These are phyloP conservation scores for Penicillium sp. DNA, from an alignment of 2,329 filamentous ascomycete species.

Conservation along the genomic window DNA sequence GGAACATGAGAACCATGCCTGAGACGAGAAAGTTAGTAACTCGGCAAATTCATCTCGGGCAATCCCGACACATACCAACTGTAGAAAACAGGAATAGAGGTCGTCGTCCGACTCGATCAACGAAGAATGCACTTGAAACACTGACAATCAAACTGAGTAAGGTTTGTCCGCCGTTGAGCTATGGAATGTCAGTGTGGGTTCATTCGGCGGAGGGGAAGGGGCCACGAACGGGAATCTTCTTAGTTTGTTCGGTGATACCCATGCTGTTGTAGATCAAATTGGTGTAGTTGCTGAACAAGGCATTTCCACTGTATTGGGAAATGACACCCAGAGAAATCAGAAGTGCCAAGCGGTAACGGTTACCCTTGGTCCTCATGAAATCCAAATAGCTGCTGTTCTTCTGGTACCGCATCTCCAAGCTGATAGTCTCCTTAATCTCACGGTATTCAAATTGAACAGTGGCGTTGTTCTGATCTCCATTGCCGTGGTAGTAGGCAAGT, in stretches of 20 bases:
- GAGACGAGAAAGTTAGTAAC: neutral
- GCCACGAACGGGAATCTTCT: slow-evolving; percentile 52
- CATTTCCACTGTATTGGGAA: slow-evolving; percentile 67
- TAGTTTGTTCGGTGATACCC: slow-evolving; percentile 56
- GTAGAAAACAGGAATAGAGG: slow-evolving; percentile 52
- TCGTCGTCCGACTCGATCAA: slow-evolving; percentile 56
- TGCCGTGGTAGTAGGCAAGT: slow-evolving; percentile 62
- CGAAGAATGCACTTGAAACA: slow-evolving; percentile 53
- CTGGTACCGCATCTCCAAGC: slow-evolving; percentile 52
- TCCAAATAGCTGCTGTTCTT: slow-evolving; percentile 56
- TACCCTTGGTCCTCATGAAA: slow-evolving; percentile 61
- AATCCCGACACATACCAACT: slow-evolving; percentile 17
- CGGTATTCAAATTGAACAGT: slow-evolving; percentile 65
- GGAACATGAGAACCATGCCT: slow-evolving; percentile 44
- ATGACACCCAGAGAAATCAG: slow-evolving; percentile 63
- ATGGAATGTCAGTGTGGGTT: slow-evolving; percentile 23
- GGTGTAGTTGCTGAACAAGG: slow-evolving; percentile 65
- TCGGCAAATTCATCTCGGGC: neutral
- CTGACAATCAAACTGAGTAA: slow-evolving; percentile 60
- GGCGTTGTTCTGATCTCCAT: slow-evolving; percentile 56
- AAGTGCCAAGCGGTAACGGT: slow-evolving; percentile 62
- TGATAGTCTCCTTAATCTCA: slow-evolving; percentile 64
- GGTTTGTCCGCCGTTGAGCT: slow-evolving; percentile 56
- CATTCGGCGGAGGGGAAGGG: neutral
- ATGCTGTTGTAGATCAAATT: slow-evolving; percentile 60